Base-by-base conservation (phyloP, 495 filamentous ascomycete genomes). In the Podospora pseudocomata region DNA sequence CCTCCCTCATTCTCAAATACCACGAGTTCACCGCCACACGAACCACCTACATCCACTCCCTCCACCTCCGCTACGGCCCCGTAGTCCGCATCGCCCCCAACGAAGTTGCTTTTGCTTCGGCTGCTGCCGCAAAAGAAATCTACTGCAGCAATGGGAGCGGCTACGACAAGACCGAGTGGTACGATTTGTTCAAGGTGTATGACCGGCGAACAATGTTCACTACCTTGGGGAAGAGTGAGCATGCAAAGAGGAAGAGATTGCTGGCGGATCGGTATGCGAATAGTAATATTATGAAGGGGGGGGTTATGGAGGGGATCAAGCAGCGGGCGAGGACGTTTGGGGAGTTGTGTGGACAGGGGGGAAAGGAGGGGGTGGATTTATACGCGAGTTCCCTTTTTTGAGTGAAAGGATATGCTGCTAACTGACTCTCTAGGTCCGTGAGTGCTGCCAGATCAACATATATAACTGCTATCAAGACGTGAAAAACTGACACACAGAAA, bases 121-220 rank as follows among this genome's bases (percentile, higher is more conserved):
- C 84, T 0, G 78, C 82, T 20, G 87, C 84, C 0, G 80, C 89
- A n/a, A 88, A 86, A 67, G 87, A 89, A 73, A 90, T 90, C 23
- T 90, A 90, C 74, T 80, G 83, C 32, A 86, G 84, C 0, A 86
- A 85, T 1, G 88, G 88, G 0, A 89, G 87, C 70, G 88, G 88
- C 7, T 90, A 88, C 69, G 84, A 89, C 65, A 90, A 90, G 78
- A 90, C 87, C 0, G 86, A 88, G 69, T 88, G 87, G 65, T 91
- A 90, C 76, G 81, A 85, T 55, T 72, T 89, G 11, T 91, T 91
- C 71, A 82, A 78, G 66, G 80, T 88, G 32, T 89, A 85, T 71
- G 82, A 80, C 19, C 79, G 79, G 32, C 86, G 86, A 67, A 88
- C 86, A 4, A 87, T 88, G 83, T 87, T 89, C 53, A 87, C 86